A percentile compares a stretch with the other conserved stretches of the same genome.
Conservation (phyloP, 257 asterid genomes). For the Solanum medicagineum region DNA sequence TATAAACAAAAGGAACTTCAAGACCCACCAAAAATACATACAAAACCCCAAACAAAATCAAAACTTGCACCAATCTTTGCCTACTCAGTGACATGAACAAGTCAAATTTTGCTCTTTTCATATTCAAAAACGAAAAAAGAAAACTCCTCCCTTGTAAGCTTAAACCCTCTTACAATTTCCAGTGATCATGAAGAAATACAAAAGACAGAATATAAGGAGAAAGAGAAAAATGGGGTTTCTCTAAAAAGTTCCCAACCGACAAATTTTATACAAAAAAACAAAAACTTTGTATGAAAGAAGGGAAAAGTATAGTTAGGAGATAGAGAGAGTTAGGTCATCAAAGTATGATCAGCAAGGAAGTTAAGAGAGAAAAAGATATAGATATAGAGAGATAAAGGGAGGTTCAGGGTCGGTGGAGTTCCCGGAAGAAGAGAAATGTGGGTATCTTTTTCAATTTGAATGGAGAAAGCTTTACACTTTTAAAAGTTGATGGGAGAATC, state of each 20-base stretch:
- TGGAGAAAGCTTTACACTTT: neutral
- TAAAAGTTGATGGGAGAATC: neutral
- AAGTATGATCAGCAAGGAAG: neutral
- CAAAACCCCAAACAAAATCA: conserved; percentile 40
- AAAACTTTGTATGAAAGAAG: neutral
- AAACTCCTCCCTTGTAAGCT: neutral
- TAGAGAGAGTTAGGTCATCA: conserved; percentile 10
- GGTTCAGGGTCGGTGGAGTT: conserved; percentile 6
- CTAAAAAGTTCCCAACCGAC: neutral
- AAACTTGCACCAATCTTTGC: conserved; percentile 43
- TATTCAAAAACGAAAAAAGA: neutral
- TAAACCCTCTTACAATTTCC: neutral
- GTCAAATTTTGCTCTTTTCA: conserved; percentile 58
- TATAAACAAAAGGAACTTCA: conserved; percentile 74
- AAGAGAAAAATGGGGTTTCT: neutral
- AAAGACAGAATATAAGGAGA: neutral
- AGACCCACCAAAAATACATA: conserved; percentile 52
- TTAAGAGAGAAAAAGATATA: neutral
- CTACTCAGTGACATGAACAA: conserved; percentile 46
- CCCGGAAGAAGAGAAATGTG: neutral
- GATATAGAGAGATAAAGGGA: neutral
- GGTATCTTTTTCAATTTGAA: neutral
- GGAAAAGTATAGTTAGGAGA: neutral
- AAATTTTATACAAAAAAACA: neutral
- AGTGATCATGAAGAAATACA: conserved; percentile 1